Evolutionary conservation across 345 rosid genomes (phyloP).

Genomic region (Carallia brachiata): DNA sequence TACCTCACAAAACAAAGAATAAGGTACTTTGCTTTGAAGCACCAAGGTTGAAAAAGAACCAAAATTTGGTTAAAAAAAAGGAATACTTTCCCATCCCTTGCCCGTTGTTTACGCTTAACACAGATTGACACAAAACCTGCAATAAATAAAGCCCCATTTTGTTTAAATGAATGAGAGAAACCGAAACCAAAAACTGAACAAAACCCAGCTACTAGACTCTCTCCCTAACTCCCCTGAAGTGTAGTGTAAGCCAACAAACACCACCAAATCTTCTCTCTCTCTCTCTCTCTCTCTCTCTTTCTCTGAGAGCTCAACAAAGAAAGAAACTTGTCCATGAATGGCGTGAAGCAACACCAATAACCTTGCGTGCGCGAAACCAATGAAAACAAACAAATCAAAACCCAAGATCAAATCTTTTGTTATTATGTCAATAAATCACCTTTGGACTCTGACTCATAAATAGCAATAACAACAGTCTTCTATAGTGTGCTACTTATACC

Average conservation of each 20-base stretch:
- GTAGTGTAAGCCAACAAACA: constrained; percentile 45
- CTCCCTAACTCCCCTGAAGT: constrained; percentile 14
- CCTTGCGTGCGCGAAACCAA: constrained; percentile 41
- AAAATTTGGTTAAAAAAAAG: not conserved
- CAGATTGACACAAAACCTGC: not conserved
- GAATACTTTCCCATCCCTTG: not conserved
- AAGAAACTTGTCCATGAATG: constrained; percentile 29
- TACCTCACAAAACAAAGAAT: not conserved
- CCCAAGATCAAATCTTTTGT: not conserved
- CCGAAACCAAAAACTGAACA: constrained; percentile 2
- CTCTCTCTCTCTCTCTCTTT: constrained; percentile 8
- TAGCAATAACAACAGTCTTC: not conserved
- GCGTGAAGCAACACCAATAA: constrained; percentile 43
- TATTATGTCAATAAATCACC: not conserved
- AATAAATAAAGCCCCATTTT: not conserved
- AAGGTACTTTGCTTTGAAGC: constrained; percentile 50
- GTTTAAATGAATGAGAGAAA: not conserved
- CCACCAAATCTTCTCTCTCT: constrained; percentile 19
- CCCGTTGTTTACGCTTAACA: too few species aligned
- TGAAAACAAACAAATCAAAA: constrained; percentile 9
- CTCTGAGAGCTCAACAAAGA: not conserved
- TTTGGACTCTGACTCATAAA: not conserved
- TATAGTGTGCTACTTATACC: too few species aligned
- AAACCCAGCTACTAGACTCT: not conserved
- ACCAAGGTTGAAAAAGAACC: constrained; percentile 3